Evolutionary conservation across 2,329 filamentous ascomycete species (phyloP), one percentile per base, ranked within the genome.

Genomic region (Monosporascus sp.): DNA sequence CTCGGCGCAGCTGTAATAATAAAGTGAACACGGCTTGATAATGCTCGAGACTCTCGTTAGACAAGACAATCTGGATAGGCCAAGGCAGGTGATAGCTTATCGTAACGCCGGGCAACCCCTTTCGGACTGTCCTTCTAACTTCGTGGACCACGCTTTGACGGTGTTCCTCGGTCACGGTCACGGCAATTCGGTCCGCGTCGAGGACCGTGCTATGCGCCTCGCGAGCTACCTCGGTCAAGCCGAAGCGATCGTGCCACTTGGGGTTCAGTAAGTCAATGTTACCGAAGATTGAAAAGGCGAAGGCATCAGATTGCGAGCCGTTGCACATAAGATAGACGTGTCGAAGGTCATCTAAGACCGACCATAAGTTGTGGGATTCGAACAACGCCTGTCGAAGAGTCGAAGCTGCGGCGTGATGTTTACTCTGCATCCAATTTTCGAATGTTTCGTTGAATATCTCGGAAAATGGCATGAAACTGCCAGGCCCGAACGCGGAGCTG

Each of bases 201-300:
- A 89, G 69, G 2, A 73, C 72, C 0, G 71, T 60, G 1, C 82
- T 77, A 65, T 91, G 91, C 0, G 88, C 84, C 52, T 86, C 85
- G 54, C 91, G 88, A 1, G 87, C 85, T 2, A 91, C 72, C 59
- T 92, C 89, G 0, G 88, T 94, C 28, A 97, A 74, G 1, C 88
- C 78, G 64, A 93, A 96, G 20, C 85, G 82, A 67, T 97, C 91
- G 56, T 87, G 86, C 92, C 91, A 97, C 37, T 72, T 73, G 6
- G 65, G 69, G 65, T 73, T 77, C 17, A 78, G 63, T 2, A 72
- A 75, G 60, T 94, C 88, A 45, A 97, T 79, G 48, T 87, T 85
- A 52, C 86, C 81, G 64, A 96, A 96, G 1, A 97, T 69, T 14
- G 80, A 80, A 26, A 78, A 77, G 14, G 87, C 81, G 60, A 96